phyloP scores from a whole-genome alignment of 2,329 filamentous ascomycete genomes.

The Neoarthrinium moseri region DNA sequence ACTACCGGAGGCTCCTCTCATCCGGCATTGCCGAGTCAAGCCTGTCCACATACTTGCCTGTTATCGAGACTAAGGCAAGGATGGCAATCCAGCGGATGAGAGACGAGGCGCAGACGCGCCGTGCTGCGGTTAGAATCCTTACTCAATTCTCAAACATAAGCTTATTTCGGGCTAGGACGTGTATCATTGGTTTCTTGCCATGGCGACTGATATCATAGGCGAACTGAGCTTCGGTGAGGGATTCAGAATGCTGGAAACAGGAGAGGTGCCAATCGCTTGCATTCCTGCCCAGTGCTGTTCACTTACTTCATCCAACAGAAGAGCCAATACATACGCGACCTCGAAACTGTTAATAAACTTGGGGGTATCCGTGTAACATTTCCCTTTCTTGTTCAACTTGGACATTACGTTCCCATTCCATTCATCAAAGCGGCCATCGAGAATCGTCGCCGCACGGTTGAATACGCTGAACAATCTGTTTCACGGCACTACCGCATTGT shows the following conservation, averaged over 20 bases:
- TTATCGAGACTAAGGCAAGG: conserved; percentile 34
- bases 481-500: conserved; percentile 22
- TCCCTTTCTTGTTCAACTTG: conserved; percentile 24
- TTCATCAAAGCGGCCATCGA: conserved; percentile 14
- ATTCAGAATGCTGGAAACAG: conserved; percentile 49
- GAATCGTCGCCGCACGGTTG: conserved; percentile 13
- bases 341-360: conserved; percentile 27
- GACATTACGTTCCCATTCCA: conserved; percentile 22
- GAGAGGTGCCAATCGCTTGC: conserved; percentile 35
- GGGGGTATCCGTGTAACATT: conserved; percentile 25
- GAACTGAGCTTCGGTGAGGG: conserved; percentile 56
- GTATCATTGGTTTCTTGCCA: conserved; percentile 52
- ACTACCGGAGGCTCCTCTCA: conserved; percentile 40
- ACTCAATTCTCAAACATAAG: conserved; percentile 3
- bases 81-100: conserved; percentile 41
- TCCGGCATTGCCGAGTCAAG: conserved; percentile 35
- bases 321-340: conserved; percentile 38
- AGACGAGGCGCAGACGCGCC: conserved; percentile 37
- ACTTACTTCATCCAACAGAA: conserved; percentile 26
- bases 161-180: conserved; percentile 35
- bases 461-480: conserved; percentile 28
- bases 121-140: conserved; percentile 13
- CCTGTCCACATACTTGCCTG: conserved; percentile 27
- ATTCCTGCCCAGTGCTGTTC: background rate
- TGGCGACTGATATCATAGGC: conserved; percentile 53